Conservation (phyloP, 1,284 basidiomycete species). For the Coniophora puteana region DNA sequence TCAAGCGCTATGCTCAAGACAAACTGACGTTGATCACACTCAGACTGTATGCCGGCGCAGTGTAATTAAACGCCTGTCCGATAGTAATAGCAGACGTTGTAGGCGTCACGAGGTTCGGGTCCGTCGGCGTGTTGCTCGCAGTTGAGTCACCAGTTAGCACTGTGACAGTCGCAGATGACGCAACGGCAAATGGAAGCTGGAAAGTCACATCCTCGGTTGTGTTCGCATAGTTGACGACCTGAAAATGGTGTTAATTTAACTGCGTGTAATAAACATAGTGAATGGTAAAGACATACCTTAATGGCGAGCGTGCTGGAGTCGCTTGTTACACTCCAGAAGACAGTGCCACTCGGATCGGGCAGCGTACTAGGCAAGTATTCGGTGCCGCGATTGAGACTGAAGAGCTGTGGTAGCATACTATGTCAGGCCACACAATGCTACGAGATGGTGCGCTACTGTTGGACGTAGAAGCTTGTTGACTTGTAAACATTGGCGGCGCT, state of each 20-base stretch:
- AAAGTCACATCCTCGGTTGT: conserved; percentile 43
- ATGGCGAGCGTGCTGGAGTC: conserved; percentile 46
- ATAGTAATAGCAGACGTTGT: conserved; percentile 40
- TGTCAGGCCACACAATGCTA: conserved; percentile 6
- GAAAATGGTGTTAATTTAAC: not conserved
- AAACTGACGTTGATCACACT: too few species aligned
- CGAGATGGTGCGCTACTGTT: conserved; percentile 41
- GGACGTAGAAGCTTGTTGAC: conserved; percentile 65
- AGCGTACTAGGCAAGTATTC: conserved; percentile 63
- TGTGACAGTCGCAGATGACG: conserved; percentile 37
- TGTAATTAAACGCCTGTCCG: conserved; percentile 49
- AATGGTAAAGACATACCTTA: conserved; percentile 38
- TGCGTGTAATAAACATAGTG: not conserved
- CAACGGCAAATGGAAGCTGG: conserved; percentile 50
- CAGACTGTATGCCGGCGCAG: conserved; percentile 57
- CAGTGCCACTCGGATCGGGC: conserved; percentile 41
- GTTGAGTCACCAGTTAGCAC: conserved; percentile 44
- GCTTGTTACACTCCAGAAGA: conserved; percentile 61
- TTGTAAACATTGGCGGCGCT: conserved; percentile 51
- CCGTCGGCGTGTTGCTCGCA: conserved; percentile 51
- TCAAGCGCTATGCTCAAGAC: too few species aligned
- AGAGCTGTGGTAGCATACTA: conserved; percentile 38
- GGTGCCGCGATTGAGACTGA: conserved; percentile 57
- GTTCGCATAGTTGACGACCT: conserved; percentile 53
- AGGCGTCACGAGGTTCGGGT: conserved; percentile 45